These are phyloP conservation scores for Pseudomassariella vexata DNA, from an alignment of 2,329 filamentous ascomycete species.

Conservation along the genomic window DNA sequence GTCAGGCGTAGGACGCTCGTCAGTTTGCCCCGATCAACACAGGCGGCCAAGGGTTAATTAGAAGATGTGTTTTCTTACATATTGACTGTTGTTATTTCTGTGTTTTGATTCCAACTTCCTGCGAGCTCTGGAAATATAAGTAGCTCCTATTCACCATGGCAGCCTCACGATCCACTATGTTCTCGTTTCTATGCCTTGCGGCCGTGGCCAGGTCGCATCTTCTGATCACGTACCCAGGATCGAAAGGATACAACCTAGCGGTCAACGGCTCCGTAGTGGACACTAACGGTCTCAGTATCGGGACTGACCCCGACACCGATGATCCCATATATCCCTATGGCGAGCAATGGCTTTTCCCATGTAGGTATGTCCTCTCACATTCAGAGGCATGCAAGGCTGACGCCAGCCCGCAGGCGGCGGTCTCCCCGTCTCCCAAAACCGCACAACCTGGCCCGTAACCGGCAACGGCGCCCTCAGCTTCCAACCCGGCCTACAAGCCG, in stretches of 20 bases:
- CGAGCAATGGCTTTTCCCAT: conserved; percentile 67
- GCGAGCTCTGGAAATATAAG: too few species aligned
- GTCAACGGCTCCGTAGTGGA: conserved; percentile 32
- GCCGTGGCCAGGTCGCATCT: conserved; percentile 31
- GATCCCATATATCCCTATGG: conserved; percentile 51
- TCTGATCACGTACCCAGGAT: conserved; percentile 59
- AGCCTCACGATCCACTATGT: too few species aligned
- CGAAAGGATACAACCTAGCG: conserved; percentile 59
- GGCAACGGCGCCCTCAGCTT: conserved; percentile 62
- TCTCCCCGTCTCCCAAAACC: conserved; percentile 59
- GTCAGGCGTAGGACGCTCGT: too few species aligned
- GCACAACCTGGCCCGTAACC: conserved; percentile 62
- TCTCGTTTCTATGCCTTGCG: too few species aligned
- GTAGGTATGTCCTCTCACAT: conserved; percentile 34
- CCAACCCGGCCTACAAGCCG: conserved; percentile 69
- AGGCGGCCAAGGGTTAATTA: too few species aligned
- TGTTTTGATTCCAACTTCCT: too few species aligned
- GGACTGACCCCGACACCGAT: not conserved
- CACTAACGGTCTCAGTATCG: conserved; percentile 2
- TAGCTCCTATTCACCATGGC: too few species aligned
- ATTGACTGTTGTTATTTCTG: too few species aligned
- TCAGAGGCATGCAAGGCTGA: not conserved
- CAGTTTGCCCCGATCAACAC: too few species aligned
- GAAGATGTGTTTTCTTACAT: too few species aligned
- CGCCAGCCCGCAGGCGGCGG: conserved; percentile 51